These are phyloP conservation scores for Nigrospora oryzae DNA, from an alignment of 2,329 filamentous ascomycete species.

Conservation along the genomic window DNA sequence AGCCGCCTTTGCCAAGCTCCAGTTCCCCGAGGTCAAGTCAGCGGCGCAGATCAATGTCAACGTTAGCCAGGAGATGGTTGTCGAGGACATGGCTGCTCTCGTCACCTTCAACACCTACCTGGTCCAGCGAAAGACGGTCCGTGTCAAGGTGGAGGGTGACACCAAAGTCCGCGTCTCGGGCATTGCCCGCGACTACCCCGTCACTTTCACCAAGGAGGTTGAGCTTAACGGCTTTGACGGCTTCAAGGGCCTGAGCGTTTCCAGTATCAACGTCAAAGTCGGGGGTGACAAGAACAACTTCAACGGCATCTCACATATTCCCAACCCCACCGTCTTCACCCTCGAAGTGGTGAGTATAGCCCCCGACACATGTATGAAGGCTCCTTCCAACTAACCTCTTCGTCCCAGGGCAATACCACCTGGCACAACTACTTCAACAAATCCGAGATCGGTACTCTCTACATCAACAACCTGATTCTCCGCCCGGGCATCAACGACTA, in stretches of 20 bases:
- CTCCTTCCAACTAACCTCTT: not conserved
- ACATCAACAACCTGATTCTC: constrained; percentile 46
- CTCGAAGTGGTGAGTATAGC: constrained; percentile 48
- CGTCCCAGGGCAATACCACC: constrained; percentile 48
- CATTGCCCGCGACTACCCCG: constrained; percentile 36
- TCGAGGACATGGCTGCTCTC: constrained; percentile 39
- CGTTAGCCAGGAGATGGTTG: constrained; percentile 36
- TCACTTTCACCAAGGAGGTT: constrained; percentile 49
- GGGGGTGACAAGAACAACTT: constrained; percentile 46
- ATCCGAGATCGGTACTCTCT: constrained; percentile 42
- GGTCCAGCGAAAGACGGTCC: constrained; percentile 39
- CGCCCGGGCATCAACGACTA: constrained; percentile 50
- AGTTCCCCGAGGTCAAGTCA: constrained; percentile 43
- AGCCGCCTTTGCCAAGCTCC: constrained; percentile 38
- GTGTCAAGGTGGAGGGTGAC: constrained; percentile 41
- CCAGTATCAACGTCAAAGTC: constrained; percentile 37
- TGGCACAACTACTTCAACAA: constrained; percentile 50
- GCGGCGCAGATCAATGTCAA: constrained; percentile 42
- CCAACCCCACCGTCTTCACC: constrained; percentile 56
- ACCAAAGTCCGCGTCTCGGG: constrained; percentile 42
- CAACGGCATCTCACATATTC: constrained; percentile 48
- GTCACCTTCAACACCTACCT: constrained; percentile 47
- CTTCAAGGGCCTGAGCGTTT: constrained; percentile 46
- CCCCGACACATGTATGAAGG: not conserved
- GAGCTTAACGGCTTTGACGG: constrained; percentile 42